These are phyloP conservation scores for Globisporangium heterothallicum DNA, from an alignment of 352 stramenopile genomes.

Conservation along the genomic window DNA sequence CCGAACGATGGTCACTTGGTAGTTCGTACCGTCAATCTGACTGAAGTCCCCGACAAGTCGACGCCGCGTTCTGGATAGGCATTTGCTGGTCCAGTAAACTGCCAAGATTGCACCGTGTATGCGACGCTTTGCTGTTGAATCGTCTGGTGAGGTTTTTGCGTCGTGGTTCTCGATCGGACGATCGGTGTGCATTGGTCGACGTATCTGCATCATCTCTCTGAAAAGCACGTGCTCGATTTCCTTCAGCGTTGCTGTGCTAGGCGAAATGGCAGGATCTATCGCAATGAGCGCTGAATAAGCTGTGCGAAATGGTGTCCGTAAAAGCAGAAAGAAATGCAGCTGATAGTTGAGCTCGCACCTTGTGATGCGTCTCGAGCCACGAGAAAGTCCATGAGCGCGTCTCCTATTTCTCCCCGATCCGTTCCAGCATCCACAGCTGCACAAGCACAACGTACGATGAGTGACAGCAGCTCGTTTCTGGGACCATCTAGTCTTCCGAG, in stretches of 20 bases:
- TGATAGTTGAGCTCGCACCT: not conserved
- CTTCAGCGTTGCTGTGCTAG: not conserved
- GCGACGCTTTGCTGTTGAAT: not conserved
- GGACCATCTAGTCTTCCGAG: not conserved
- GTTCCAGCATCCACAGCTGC: slow-evolving; percentile 1
- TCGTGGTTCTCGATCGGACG: not conserved
- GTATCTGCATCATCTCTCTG: not conserved
- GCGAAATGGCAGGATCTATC: not conserved
- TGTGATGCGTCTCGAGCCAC: not conserved
- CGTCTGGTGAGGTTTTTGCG: not conserved
- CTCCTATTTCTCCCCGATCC: not conserved
- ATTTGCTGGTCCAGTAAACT: slow-evolving; percentile 8
- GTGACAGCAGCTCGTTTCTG: not conserved
- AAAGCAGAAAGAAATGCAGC: not conserved
- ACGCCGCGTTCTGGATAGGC: not conserved
- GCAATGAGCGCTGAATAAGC: not conserved
- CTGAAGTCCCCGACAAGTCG: not conserved
- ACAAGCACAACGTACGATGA: slow-evolving; percentile 1
- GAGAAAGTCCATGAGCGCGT: not conserved
- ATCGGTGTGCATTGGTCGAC: not conserved
- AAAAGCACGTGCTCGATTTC: not conserved
- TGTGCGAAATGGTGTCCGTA: no score
- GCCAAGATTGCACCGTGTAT: not conserved
- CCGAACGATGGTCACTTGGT: no score
- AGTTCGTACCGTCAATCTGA: not conserved